Evolutionary conservation across 441 rosid genomes (phyloP).

Genomic region (Populus tomentosa): DNA sequence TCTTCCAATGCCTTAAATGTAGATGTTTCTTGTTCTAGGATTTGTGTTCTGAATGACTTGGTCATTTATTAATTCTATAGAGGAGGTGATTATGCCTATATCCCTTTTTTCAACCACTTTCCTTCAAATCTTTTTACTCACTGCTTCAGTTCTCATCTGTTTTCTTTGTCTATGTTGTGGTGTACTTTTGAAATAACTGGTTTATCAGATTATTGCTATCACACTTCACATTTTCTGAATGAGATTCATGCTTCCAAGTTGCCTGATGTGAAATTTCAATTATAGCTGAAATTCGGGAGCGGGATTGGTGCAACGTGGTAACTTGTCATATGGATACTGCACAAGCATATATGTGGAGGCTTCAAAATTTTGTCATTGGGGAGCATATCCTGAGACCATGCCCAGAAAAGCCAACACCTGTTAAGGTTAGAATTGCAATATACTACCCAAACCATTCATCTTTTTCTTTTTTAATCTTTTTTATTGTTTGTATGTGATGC

Average conservation of each 20-base stretch:
- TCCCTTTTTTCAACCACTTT: too few relatives aligned
- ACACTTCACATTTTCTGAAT: not conserved
- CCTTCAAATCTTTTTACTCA: not conserved
- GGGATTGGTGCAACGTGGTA: conserved; percentile 99
- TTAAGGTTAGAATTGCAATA: conserved; percentile 55
- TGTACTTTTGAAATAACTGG: not conserved
- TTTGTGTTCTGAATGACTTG: not conserved
- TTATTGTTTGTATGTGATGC: too few relatives aligned
- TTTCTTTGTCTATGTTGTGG: not conserved
- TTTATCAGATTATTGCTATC: not conserved
- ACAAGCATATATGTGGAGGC: conserved; percentile 97
- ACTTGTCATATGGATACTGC: conserved; percentile 94
- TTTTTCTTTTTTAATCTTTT: too few relatives aligned
- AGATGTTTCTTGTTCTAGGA: not conserved
- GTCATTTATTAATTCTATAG: not conserved
- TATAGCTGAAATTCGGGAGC: conserved; percentile 96
- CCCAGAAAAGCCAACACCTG: conserved; percentile 75
- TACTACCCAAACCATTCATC: too few relatives aligned
- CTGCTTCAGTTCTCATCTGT: not conserved
- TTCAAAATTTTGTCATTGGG: conserved; percentile 97
- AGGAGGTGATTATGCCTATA: not conserved
- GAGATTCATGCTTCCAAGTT: not conserved
- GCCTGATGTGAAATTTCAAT: conserved; percentile 6
- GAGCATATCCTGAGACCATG: conserved; percentile 95
- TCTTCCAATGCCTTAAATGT: too few relatives aligned